These are phyloP conservation scores for Starmerella powellii DNA, from an alignment of 805 yeast genomes.

Conservation along the genomic window DNA sequence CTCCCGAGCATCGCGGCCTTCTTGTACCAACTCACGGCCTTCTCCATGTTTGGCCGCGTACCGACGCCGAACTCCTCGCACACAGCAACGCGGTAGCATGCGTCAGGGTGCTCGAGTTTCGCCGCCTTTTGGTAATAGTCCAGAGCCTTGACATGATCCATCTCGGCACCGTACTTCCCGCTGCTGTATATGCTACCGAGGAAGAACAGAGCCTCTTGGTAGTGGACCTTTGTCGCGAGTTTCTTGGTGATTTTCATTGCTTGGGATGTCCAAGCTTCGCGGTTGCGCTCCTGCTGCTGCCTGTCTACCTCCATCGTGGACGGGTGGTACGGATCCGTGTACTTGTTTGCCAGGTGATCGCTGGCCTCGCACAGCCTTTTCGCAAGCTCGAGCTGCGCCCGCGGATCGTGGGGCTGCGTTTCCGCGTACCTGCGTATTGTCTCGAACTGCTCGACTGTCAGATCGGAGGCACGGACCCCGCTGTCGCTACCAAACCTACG, in stretches of 20 bases:
- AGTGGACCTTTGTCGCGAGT: conserved; percentile 34
- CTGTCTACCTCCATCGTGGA: conserved; percentile 31
- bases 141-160: conserved; percentile 50
- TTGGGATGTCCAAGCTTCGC: conserved; percentile 43
- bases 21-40: conserved; percentile 44
- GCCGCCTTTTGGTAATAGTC: conserved; percentile 51
- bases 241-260: conserved; percentile 50
- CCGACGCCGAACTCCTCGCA: conserved; percentile 59
- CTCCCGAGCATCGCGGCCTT: conserved; percentile 52
- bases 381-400: conserved; percentile 54
- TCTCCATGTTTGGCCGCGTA: conserved; percentile 32
- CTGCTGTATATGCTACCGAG: conserved; percentile 50
- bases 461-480: conserved; percentile 1
- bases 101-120: conserved; percentile 42
- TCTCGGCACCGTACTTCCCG: conserved; percentile 39
- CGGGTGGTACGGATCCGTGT: conserved; percentile 33
- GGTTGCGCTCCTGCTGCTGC: conserved; percentile 40
- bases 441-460: conserved; percentile 28
- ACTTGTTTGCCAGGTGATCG: conserved; percentile 25
- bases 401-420: conserved; percentile 32
- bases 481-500: conserved; percentile 6
- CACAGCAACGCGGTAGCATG: conserved; percentile 58
- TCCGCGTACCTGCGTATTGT: conserved; percentile 25
- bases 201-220: conserved; percentile 46
- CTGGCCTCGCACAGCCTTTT: conserved; percentile 42